Base-by-base conservation (phyloP, 805 yeast genomes). In the Cyberlindnera americana region DNA sequence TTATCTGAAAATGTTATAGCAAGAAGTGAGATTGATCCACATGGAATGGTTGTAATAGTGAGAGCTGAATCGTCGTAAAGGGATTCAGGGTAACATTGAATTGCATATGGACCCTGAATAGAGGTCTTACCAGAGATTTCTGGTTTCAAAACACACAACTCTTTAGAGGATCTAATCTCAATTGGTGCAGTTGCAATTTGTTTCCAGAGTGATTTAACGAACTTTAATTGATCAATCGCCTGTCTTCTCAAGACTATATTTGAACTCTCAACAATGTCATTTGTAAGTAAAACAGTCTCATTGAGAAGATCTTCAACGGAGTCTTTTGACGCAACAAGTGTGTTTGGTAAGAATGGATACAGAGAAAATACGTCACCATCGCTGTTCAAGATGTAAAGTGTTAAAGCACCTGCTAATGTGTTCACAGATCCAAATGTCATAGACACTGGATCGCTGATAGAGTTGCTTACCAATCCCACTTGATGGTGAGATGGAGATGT, bases 341-440 rank as follows among this genome's bases (percentile, higher is more conserved):
- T 57, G 1, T 56, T 44, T 0, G 90, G 87, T 16, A 75, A 50
- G 54, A 80, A 81, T n/a, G 93, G 93, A 46, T 72, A 77, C 3
- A 83, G 60, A 1, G 73, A 64, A 50, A 71, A 81, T 1, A 84
- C 44, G 46, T 83, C 85, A 12, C 82, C 78, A 38, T 77, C 83
- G 9, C 61, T 54, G 9, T 72, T 71, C 37, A 78, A 50, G 8
- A 81, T 53, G 50, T 73, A 78, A 16, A 83, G 59, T 0, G 84
- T 70, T 37, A 82, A 50, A 3, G 69, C 67, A 11, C 81, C 81
- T 5, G 49, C 23, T 2, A 56, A 36, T 2, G 43, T 29, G 0
- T 37, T 15, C 15, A 41, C 24, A 4, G 54, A 44, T 0, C 60
- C 60, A 35, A 59, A 52, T 11, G 57, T 21, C 14, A 61, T 57